These are phyloP conservation scores for Monosporozyma unispora DNA, from an alignment of 805 yeast genomes.

Conservation along the genomic window DNA sequence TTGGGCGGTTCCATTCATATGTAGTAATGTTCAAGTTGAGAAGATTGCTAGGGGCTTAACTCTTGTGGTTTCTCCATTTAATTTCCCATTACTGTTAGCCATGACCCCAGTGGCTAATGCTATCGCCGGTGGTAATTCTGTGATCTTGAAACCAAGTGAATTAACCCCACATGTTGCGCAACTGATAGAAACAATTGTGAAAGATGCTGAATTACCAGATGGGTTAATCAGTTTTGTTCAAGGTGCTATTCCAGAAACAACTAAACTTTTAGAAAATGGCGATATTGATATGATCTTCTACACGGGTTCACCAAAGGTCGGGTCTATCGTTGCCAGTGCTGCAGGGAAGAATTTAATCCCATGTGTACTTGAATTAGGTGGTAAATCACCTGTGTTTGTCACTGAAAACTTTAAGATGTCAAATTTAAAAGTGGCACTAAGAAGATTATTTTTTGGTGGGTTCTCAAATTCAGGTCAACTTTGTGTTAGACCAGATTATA, in stretches of 20 bases:
- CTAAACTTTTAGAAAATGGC: slow-evolving; percentile 43
- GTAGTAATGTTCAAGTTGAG: slow-evolving; percentile 34
- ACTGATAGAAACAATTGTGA: slow-evolving; percentile 48
- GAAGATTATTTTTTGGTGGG: slow-evolving; percentile 68
- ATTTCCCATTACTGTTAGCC: slow-evolving; percentile 47
- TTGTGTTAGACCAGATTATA: slow-evolving; percentile 83
- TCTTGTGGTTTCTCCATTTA: slow-evolving; percentile 43
- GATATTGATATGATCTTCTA: slow-evolving; percentile 76
- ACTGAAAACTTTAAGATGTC: slow-evolving; percentile 39
- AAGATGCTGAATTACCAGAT: slow-evolving; percentile 40
- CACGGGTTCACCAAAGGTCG: slow-evolving; percentile 76
- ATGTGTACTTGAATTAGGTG: slow-evolving; percentile 75
- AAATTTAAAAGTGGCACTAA: slow-evolving; percentile 41
- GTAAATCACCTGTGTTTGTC: slow-evolving; percentile 79
- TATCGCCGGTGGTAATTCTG: slow-evolving; percentile 77
- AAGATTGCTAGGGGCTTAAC: slow-evolving; percentile 53
- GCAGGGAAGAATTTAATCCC: slow-evolving; percentile 88
- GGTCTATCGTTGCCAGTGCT: slow-evolving; percentile 62
- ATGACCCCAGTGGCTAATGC: slow-evolving; percentile 68
- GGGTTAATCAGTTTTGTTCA: slow-evolving; percentile 54
- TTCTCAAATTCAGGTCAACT: slow-evolving; percentile 82
- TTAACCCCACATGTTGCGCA: slow-evolving; percentile 51
- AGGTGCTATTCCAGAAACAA: slow-evolving; percentile 64
- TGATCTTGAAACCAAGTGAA: slow-evolving; percentile 71
- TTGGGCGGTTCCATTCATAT: slow-evolving; percentile 23